phyloP scores from a whole-genome alignment of 306 rosid genomes.

The Rosa multiflora region DNA sequence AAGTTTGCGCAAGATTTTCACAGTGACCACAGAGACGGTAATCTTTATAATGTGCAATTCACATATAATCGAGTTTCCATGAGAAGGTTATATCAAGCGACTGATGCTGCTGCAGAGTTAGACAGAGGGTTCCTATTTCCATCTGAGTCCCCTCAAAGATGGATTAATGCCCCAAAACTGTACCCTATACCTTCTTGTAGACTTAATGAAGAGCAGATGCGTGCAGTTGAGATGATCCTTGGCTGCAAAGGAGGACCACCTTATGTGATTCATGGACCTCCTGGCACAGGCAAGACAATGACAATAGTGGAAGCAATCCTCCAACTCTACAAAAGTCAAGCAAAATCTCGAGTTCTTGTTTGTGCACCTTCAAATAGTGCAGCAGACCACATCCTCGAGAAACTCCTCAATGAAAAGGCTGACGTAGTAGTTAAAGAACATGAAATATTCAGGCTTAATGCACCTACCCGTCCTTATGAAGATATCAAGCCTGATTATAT shows the following conservation, averaged over 20 bases:
- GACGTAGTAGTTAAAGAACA: slow-evolving; percentile 33
- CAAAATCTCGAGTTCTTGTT: slow-evolving; percentile 60
- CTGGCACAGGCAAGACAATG: slow-evolving; percentile 89
- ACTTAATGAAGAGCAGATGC: slow-evolving; percentile 63
- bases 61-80: slow-evolving; percentile 65
- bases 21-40: slow-evolving; percentile 42
- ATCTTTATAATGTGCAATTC: slow-evolving; percentile 59
- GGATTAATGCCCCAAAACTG: slow-evolving; percentile 41
- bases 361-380: slow-evolving; percentile 94
- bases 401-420: slow-evolving; percentile 46
- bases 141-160: slow-evolving; percentile 42
- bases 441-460: slow-evolving; percentile 84
- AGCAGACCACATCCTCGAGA: slow-evolving; percentile 79
- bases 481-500: slow-evolving; percentile 64
- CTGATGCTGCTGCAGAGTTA: slow-evolving; percentile 49
- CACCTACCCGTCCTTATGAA: slow-evolving; percentile 58
- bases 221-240: slow-evolving; percentile 63
- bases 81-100: slow-evolving; percentile 83
- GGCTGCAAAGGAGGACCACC: slow-evolving; percentile 90
- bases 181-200: slow-evolving; percentile 55
- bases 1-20: slow-evolving; percentile 60
- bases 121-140: slow-evolving; percentile 64
- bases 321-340: slow-evolving; percentile 54
- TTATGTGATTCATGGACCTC: slow-evolving; percentile 85
- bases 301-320: slow-evolving; percentile 78